Conservation (phyloP, 257 asterid species). For the Fraxinus anomala region DNA sequence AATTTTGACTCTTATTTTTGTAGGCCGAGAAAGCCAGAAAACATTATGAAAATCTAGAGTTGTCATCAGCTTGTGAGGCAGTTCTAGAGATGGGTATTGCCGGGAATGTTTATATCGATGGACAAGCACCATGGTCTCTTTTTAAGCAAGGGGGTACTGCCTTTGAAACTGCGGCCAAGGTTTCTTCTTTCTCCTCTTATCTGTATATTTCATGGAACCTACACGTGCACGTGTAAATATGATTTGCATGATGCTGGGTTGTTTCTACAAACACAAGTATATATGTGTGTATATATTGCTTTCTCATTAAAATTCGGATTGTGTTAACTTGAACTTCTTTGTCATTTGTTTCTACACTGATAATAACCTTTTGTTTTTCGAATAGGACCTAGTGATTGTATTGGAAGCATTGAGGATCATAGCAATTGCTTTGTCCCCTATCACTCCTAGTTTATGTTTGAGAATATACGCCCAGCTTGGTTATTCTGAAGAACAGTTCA, state of each 20-base stretch:
- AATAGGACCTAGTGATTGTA: conserved; percentile 74
- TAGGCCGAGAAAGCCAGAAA: conserved; percentile 52
- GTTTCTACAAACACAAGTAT: background rate
- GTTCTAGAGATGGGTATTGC: conserved; percentile 83
- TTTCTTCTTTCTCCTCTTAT: conserved; percentile 16
- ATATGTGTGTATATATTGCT: background rate
- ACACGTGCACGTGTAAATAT: background rate
- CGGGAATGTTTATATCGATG: conserved; percentile 75
- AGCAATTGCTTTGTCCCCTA: conserved; percentile 76
- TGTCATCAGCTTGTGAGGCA: conserved; percentile 89
- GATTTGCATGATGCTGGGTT: background rate
- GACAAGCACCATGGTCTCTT: conserved; percentile 88
- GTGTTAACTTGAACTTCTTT: conserved; percentile 1
- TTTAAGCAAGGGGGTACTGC: conserved; percentile 86
- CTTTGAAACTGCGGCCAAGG: conserved; percentile 87
- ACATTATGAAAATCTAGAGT: conserved; percentile 75
- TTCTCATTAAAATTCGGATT: background rate
- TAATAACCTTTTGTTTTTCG: conserved; percentile 6
- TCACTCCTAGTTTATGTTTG: conserved; percentile 73
- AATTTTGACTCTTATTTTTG: conserved; percentile 1
- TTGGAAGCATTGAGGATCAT: conserved; percentile 82
- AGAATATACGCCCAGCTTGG: conserved; percentile 88
- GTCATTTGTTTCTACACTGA: background rate
- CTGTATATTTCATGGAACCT: conserved; percentile 5
- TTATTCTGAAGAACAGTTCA: conserved; percentile 74